A percentile compares a stretch with the other conserved stretches of the same genome.
Evolutionary conservation across 805 yeast species (phyloP).

Genomic region (Wickerhamomyces canadensis): DNA sequence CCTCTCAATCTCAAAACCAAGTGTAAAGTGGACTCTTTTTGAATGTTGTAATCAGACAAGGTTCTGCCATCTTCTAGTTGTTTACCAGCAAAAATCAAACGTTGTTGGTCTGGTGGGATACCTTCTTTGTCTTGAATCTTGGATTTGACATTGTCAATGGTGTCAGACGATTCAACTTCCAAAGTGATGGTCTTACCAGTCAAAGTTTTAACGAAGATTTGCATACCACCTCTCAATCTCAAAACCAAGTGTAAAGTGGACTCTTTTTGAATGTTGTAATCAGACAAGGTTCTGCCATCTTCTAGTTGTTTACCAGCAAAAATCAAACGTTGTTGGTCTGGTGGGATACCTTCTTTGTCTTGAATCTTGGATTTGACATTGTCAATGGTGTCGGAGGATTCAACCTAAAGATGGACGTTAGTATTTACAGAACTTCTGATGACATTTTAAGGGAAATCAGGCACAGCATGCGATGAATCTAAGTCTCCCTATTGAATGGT

Average conservation of each 20-base stretch:
- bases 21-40: slow-evolving; percentile 84
- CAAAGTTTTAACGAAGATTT: slow-evolving; percentile 94
- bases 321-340: slow-evolving; percentile 93
- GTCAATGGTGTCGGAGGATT: slow-evolving; percentile 93
- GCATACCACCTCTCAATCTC: slow-evolving; percentile 87
- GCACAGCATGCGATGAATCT: not conserved
- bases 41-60: slow-evolving; percentile 88
- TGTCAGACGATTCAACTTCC: slow-evolving; percentile 93
- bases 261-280: slow-evolving; percentile 94
- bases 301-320: slow-evolving; percentile 96
- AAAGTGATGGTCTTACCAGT: slow-evolving; percentile 96
- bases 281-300: slow-evolving; percentile 92
- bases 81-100: slow-evolving; percentile 92
- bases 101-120: slow-evolving; percentile 97
- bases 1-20: slow-evolving; percentile 84
- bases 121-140: slow-evolving; percentile 99
- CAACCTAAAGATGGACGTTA: slow-evolving; percentile 43
- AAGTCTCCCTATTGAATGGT: not conserved
- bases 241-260: slow-evolving; percentile 80
- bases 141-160: slow-evolving; percentile 88
- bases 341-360: slow-evolving; percentile 96
- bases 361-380: slow-evolving; percentile 93
- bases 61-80: slow-evolving; percentile 95
- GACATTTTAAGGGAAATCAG: no score
- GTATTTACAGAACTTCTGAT: not conserved